Evolutionary conservation across 2,329 filamentous ascomycete species (phyloP), one percentile per base, ranked within the genome.

Genomic region (Cordyceps fumosorosea): DNA sequence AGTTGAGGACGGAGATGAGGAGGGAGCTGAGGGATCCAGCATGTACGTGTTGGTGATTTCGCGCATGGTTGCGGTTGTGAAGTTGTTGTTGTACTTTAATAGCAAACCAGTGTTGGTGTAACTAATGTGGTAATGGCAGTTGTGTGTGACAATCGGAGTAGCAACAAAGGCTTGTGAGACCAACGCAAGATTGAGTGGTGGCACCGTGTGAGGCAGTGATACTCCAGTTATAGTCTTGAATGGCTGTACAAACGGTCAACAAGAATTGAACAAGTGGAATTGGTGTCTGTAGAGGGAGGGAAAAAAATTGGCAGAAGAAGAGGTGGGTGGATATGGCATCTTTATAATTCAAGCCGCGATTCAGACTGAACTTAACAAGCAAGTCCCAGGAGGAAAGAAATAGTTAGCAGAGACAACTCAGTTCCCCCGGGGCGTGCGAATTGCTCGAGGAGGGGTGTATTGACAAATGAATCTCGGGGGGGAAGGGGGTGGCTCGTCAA

Each of bases 331-430:
- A 34, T 26, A 59, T 51, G 45, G 56, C 34, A 52, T 51, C 47
- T 60, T 60, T 60, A 60, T 60, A 60, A 60, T 45, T 52, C 16
- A 54, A 54, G 58, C 40, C 50, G 58, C 50, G 42, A 60, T 60
- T 60, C 40, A 52, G 47, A 59, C 48, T 44, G 56, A 18, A 32
- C 50, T 59, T 59, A 20, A n/a, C 32, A 44, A 59, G 32, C 24
- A 29, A 24, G 22, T 52, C 22, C 48, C 22, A 59, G 48, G 44
- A 59, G 34, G n/a, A 40, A 59, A 59, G 45, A 52, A 59, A 44
- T 40, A 34, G 29, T 29, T 7, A 29, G 34, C 34, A 59, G 34
- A 52, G 47, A 37, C 22, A 59, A 42, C 22, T n/a, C 18, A 32
- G 56, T 59, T 40, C 44, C 22, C 29, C 5, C 16, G 32, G 45